Conservation (phyloP, 345 rosid species). For the Brassica rapa region DNA sequence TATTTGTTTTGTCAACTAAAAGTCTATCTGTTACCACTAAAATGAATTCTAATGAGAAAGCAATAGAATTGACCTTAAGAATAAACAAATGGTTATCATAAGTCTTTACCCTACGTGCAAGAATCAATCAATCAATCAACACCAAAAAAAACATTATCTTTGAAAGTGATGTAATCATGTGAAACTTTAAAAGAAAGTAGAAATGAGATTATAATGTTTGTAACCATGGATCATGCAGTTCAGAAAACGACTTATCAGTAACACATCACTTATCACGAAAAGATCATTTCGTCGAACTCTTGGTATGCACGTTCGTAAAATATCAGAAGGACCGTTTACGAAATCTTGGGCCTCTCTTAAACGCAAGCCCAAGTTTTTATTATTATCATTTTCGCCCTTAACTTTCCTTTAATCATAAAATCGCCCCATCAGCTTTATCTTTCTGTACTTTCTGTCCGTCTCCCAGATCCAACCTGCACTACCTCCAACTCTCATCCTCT, state of each 20-base stretch:
- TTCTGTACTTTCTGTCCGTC: slow-evolving; percentile 43
- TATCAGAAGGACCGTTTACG: neutral
- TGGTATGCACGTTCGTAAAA: slow-evolving; percentile 2
- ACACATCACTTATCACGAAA: neutral
- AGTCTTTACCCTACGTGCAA: neutral
- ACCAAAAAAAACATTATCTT: slow-evolving; percentile 4
- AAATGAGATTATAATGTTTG: neutral
- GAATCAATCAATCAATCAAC: neutral
- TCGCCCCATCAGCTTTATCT: slow-evolving; percentile 40
- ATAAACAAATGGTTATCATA: neutral
- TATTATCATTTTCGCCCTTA: neutral
- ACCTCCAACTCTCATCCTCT: slow-evolving; percentile 17
- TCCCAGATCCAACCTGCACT: slow-evolving; percentile 37
- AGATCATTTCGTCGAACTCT: slow-evolving; percentile 15
- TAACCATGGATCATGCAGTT: neutral
- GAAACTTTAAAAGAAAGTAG: neutral
- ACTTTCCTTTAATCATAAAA: slow-evolving; percentile 10
- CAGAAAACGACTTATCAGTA: neutral
- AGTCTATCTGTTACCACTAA: neutral
- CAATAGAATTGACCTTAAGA: slow-evolving; percentile 8
- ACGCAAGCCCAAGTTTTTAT: neutral
- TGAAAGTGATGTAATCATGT: neutral
- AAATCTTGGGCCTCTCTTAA: neutral
- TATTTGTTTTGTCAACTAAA: slow-evolving; percentile 2
- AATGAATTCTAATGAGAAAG: neutral